These are phyloP conservation scores for Tulasnella sp. DNA, from an alignment of 768 basidiomycete genomes.

Conservation along the genomic window DNA sequence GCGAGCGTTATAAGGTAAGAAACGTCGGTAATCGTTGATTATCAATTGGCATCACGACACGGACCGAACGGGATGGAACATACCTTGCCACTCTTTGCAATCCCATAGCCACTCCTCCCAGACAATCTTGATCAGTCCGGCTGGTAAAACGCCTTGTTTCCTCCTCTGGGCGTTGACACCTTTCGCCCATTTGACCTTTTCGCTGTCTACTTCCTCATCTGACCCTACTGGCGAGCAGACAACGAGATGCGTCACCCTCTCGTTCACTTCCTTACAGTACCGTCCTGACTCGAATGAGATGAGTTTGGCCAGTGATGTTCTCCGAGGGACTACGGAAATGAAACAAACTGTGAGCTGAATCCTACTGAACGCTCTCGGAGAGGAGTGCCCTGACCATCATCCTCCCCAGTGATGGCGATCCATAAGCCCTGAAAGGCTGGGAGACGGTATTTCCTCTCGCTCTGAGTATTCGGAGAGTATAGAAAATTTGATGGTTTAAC, in stretches of 20 bases:
- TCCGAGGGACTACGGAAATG: constrained; percentile 31
- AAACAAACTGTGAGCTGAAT: neutral
- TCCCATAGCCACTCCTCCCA: constrained; percentile 99
- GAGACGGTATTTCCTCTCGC: constrained; percentile 47
- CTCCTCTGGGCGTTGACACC: constrained; percentile 52
- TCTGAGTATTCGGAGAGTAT: constrained; percentile 34
- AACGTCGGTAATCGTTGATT: neutral
- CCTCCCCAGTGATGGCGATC: constrained; percentile 64
- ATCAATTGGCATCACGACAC: neutral
- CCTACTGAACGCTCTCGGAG: neutral
- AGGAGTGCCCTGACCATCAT: constrained; percentile 25
- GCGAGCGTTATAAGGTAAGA: neutral
- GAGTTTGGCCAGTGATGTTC: constrained; percentile 52
- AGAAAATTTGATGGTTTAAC: too few species aligned
- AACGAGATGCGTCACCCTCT: constrained; percentile 75
- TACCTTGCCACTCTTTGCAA: constrained; percentile 43
- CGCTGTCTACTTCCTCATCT: constrained; percentile 35
- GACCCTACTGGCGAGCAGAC: constrained; percentile 45
- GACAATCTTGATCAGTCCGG: constrained; percentile 50
- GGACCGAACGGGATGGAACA: constrained; percentile 1
- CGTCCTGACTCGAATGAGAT: constrained; percentile 50
- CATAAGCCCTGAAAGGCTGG: constrained; percentile 60
- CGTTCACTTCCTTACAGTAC: constrained; percentile 65
- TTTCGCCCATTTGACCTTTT: constrained; percentile 70
- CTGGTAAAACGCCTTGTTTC: constrained; percentile 22